Percentiles rank a stretch among this genome's conserved stretches.
phyloP scores from a whole-genome alignment of 139 green algal species.

The Pleodorina starrii region DNA sequence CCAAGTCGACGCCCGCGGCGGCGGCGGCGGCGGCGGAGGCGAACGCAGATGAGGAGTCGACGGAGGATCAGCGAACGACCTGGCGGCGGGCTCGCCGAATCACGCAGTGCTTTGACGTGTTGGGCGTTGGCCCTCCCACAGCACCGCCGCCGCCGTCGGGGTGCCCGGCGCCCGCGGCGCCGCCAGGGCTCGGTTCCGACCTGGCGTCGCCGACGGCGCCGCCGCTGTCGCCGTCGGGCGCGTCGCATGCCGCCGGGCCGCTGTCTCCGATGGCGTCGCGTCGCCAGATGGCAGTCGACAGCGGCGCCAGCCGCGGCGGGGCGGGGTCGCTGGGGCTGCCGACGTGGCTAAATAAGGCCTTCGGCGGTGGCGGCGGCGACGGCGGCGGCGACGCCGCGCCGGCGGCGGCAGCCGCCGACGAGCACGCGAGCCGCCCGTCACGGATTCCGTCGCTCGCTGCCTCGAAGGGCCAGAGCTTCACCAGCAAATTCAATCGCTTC shows the following conservation, averaged over 20 bases:
- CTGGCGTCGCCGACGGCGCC: not conserved
- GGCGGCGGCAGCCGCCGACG: not conserved
- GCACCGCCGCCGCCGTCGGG: too few relatives aligned
- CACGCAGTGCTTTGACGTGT: not conserved
- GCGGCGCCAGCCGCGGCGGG: not conserved
- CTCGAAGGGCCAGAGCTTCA: not conserved
- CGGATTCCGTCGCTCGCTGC: not conserved
- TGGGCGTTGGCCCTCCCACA: too few relatives aligned
- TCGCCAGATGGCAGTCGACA: not conserved
- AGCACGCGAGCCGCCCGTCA: not conserved
- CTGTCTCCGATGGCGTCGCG: constrained; percentile 12
- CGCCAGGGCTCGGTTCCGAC: not conserved
- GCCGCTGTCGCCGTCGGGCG: not conserved
- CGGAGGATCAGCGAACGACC: not conserved
- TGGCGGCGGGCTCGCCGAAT: not conserved
- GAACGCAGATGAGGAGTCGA: not conserved
- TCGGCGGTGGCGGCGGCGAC: not conserved
- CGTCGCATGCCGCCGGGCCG: not conserved
- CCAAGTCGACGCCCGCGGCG: not conserved
- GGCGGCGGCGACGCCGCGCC: not conserved
- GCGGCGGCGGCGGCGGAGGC: not conserved
- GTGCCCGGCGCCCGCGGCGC: too few relatives aligned
- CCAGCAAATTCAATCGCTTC: constrained; percentile 3
- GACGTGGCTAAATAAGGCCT: not conserved
- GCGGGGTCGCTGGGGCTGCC: not conserved